Evolutionary conservation across 805 yeast genomes (phyloP), one percentile per base, ranked within the genome.

Genomic region (Sugiyamaella chiloensis): DNA sequence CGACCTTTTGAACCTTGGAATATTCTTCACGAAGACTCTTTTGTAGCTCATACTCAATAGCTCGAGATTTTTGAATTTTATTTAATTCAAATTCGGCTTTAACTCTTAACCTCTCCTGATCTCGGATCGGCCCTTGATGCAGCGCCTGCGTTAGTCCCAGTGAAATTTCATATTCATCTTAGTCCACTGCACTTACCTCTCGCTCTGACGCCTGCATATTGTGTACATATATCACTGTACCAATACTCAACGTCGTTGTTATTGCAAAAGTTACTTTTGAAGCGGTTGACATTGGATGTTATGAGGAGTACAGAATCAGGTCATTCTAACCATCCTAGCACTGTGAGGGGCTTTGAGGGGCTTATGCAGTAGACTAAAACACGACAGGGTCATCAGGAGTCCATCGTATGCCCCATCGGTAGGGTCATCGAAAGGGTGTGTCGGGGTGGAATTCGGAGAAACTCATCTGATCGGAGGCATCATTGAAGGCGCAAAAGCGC

Each of bases 271-370:
- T 87, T 24, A 83, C 66, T 63, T 85, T 87, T 29, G 95, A 80
- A 1, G 90, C 87, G 43, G 84, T 76, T 24, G 95, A 86, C 96
- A 87, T 87, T n/a, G n/a, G n/a, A n/a, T n/a, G n/a, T n/a, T n/a
- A n/a, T n/a, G n/a, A n/a, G n/a, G n/a, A n/a, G n/a, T n/a, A n/a
- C n/a, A n/a, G n/a, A n/a, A n/a, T n/a, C n/a, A n/a, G n/a, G n/a
- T n/a, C n/a, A n/a, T n/a, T n/a, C n/a, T n/a, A n/a, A n/a, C n/a
- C n/a, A n/a, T n/a, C n/a, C n/a, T n/a, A n/a, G n/a, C n/a, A n/a
- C n/a, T n/a, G n/a, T n/a, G n/a, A n/a, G n/a, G n/a, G n/a, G n/a
- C n/a, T n/a, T n/a, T n/a, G n/a, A n/a, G n/a, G n/a, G n/a, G n/a
- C n/a, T n/a, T n/a, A n/a, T n/a, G n/a, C n/a, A n/a, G n/a, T n/a